Evolutionary conservation across 2,329 filamentous ascomycete genomes (phyloP).

Genomic region (Trichoderma koningiopsis): DNA sequence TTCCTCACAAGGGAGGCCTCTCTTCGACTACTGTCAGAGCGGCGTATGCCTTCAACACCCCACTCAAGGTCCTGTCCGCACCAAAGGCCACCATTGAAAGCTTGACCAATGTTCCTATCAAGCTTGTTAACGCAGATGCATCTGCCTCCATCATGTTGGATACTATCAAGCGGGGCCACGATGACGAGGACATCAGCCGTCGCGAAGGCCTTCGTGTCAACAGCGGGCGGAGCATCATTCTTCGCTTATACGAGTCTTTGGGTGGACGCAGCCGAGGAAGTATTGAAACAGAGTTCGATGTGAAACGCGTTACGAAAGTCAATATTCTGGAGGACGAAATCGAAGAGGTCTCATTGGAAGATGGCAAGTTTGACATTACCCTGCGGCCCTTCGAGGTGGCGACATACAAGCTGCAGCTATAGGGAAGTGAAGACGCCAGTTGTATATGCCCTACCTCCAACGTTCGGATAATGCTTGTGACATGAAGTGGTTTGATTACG

Average conservation of each 20-base stretch:
- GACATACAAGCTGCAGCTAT: slow-evolving; percentile 68
- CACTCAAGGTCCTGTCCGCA: slow-evolving; percentile 52
- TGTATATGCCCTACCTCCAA: slow-evolving; percentile 32
- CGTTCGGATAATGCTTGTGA: slow-evolving; percentile 29
- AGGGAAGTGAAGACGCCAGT: slow-evolving; percentile 34
- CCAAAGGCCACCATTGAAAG: slow-evolving; percentile 34
- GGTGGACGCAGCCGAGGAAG: slow-evolving; percentile 77
- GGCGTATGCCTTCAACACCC: slow-evolving; percentile 89
- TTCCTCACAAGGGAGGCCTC: slow-evolving; percentile 77
- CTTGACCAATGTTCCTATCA: slow-evolving; percentile 54
- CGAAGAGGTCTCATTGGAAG: slow-evolving; percentile 60
- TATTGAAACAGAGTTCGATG: slow-evolving; percentile 67
- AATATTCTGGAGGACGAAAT: slow-evolving; percentile 89
- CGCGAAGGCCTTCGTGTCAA: slow-evolving; percentile 64
- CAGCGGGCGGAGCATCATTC: slow-evolving; percentile 75
- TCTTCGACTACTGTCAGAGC: slow-evolving; percentile 75
- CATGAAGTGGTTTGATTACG: background rate
- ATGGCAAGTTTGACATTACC: slow-evolving; percentile 60
- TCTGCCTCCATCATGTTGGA: slow-evolving; percentile 74
- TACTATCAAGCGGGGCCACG: slow-evolving; percentile 89
- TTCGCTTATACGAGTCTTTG: slow-evolving; percentile 85
- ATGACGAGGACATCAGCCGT: slow-evolving; percentile 72
- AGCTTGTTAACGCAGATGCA: slow-evolving; percentile 60
- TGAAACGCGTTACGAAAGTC: slow-evolving; percentile 78
- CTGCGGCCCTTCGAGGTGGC: slow-evolving; percentile 84